These are phyloP conservation scores for Pascua guehoae DNA, from an alignment of 1,284 basidiomycete genomes.

Conservation along the genomic window DNA sequence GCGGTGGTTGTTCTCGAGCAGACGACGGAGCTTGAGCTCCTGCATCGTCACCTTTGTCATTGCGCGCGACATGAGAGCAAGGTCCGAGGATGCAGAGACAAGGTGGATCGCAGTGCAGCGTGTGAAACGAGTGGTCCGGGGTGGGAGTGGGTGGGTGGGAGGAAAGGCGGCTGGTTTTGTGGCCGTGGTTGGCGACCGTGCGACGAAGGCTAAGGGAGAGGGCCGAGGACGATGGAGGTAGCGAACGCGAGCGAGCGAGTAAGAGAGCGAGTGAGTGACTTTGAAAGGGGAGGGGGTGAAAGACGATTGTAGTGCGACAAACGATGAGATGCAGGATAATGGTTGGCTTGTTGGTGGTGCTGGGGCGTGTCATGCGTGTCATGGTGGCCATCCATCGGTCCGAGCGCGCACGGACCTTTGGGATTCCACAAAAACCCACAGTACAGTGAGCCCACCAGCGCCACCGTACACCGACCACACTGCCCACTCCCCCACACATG, in stretches of 20 bases:
- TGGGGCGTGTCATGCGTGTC: no score
- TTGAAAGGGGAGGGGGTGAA: no score
- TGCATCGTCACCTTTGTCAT: constrained; percentile 64
- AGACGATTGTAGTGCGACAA: no score
- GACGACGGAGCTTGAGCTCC: constrained; percentile 89
- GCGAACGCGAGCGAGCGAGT: background rate
- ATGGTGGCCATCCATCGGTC: no score
- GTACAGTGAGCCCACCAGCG: no score
- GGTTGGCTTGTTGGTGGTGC: no score
- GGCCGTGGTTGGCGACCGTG: no score
- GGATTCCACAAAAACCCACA: no score
- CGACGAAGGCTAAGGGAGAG: background rate
- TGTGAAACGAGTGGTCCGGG: background rate
- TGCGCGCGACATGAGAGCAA: constrained; percentile 25
- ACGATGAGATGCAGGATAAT: no score
- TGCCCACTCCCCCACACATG: no score
- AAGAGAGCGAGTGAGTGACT: background rate
- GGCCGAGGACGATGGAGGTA: constrained; percentile 3
- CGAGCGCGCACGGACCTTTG: no score
- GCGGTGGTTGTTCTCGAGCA: constrained; percentile 91
- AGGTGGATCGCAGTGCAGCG: background rate
- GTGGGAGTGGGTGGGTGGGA: background rate
- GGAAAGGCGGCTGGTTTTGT: background rate
- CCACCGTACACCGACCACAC: no score
- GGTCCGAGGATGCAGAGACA: background rate